Conservation (phyloP, 495 filamentous ascomycete genomes). For the Aspergillus heteromorphus region DNA sequence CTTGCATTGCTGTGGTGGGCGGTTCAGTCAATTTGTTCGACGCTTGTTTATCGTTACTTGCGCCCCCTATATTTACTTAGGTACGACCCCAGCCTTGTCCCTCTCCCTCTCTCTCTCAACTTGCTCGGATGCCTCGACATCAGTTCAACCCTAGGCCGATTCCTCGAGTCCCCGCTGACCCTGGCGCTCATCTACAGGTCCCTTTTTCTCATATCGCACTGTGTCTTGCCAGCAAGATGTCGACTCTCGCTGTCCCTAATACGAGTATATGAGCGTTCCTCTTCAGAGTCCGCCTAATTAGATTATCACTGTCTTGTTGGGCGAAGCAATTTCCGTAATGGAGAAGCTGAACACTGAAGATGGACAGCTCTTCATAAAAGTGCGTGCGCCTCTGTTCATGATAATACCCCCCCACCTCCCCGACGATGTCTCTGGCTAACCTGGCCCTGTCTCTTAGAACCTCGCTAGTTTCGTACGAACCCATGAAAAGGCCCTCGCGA, state of each 20-base stretch:
- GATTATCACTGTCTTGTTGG: conserved; percentile 19
- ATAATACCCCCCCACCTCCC: not conserved
- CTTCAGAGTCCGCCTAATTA: conserved; percentile 33
- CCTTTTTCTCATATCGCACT: conserved; percentile 9
- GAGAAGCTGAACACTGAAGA: conserved; percentile 65
- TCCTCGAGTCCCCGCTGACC: conserved; percentile 3
- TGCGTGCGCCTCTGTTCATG: conserved; percentile 26
- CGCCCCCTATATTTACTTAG: not conserved
- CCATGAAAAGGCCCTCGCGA: conserved; percentile 94
- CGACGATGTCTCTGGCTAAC: conserved; percentile 5
- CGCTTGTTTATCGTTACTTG: conserved; percentile 13
- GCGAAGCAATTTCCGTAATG: conserved; percentile 32
- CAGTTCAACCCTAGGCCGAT: no score
- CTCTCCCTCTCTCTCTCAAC: no score
- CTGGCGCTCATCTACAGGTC: conserved; percentile 3
- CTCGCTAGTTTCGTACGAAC: conserved; percentile 93
- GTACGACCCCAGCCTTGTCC: not conserved
- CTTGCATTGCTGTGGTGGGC: conserved; percentile 11
- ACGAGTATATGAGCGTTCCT: conserved; percentile 31
- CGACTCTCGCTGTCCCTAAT: conserved; percentile 23
- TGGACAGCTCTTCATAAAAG: conserved; percentile 86
- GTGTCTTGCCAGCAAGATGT: conserved; percentile 39
- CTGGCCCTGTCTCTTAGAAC: conserved; percentile 50
- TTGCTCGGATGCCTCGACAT: no score
- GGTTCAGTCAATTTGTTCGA: conserved; percentile 2